Conservation (phyloP, 2,329 filamentous ascomycete genomes). For the Ophiostoma angusticollis region DNA sequence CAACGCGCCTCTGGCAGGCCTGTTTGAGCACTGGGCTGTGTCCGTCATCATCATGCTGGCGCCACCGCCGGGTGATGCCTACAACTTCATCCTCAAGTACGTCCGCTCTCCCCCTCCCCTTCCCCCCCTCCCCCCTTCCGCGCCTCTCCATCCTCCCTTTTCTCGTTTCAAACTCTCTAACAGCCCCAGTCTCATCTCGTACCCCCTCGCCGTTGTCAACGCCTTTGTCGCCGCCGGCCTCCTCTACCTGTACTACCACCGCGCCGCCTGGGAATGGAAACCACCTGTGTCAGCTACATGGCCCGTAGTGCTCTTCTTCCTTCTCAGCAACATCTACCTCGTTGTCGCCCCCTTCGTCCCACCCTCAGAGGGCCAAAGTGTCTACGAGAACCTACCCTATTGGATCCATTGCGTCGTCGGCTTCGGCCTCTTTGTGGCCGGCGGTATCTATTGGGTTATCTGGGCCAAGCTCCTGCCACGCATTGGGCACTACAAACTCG, state of each 20-base stretch:
- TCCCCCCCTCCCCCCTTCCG: conserved; percentile 1
- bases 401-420: conserved; percentile 46
- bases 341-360: conserved; percentile 46
- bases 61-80: conserved; percentile 53
- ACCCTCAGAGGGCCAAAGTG: conserved; percentile 35
- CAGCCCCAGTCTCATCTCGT: conserved; percentile 42
- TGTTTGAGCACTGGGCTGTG: conserved; percentile 52
- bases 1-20: conserved; percentile 46
- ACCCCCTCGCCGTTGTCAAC: conserved; percentile 48
- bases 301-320: conserved; percentile 44
- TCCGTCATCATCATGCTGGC: conserved; percentile 54
- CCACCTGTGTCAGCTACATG: conserved; percentile 42
- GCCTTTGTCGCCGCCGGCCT: conserved; percentile 40
- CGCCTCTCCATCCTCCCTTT: too few relatives aligned
- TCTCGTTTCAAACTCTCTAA: not conserved
- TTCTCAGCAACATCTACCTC: conserved; percentile 48
- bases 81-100: conserved; percentile 49
- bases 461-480: conserved; percentile 41
- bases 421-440: conserved; percentile 38
- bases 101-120: conserved; percentile 14
- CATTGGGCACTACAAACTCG: conserved; percentile 41
- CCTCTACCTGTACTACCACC: conserved; percentile 39
- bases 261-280: conserved; percentile 34
- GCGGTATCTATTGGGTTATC: conserved; percentile 42
- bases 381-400: conserved; percentile 42